Conservation (phyloP, 108 stramenopile species). For the Fistulifera pelliculosa region DNA sequence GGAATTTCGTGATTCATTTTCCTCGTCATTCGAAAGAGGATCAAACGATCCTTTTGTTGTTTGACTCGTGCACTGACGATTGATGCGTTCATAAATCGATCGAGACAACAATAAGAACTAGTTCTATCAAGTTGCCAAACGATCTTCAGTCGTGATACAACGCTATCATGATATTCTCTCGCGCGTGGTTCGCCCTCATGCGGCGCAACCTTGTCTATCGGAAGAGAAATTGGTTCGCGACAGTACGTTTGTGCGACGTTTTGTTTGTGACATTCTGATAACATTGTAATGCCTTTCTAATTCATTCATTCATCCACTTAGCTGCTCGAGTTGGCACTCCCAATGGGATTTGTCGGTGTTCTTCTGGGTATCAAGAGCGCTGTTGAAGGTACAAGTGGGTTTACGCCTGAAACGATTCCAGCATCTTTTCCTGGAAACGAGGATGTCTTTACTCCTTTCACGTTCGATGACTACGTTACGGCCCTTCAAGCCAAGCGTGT, state of each 20-base stretch:
- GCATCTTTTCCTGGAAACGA: constrained; percentile 31
- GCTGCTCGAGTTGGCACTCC: constrained; percentile 59
- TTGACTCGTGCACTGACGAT: too few relatives aligned
- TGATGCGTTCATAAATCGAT: too few relatives aligned
- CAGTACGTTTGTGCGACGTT: constrained; percentile 32
- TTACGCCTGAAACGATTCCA: constrained; percentile 35
- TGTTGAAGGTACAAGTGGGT: constrained; percentile 26
- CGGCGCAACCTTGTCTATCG: constrained; percentile 68
- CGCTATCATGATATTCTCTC: constrained; percentile 7
- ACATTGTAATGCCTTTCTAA: background rate
- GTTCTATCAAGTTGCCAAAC: too few relatives aligned
- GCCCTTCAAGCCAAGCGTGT: constrained; percentile 47
- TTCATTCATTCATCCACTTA: constrained; percentile 7
- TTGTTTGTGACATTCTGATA: constrained; percentile 1
- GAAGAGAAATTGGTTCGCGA: constrained; percentile 44
- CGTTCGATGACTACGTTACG: constrained; percentile 60
- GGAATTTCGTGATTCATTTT: too few relatives aligned
- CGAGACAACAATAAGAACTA: too few relatives aligned
- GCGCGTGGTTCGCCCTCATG: constrained; percentile 62
- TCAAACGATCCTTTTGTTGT: too few relatives aligned
- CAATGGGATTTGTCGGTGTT: constrained; percentile 48
- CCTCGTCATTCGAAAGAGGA: too few relatives aligned
- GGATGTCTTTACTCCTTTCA: constrained; percentile 36
- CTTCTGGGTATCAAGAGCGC: constrained; percentile 52
- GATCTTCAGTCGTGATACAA: too few relatives aligned